A percentile compares a stretch with the other conserved stretches of the same genome.
Conservation (phyloP, 345 rosid species). For the Eucalyptus marginata region DNA sequence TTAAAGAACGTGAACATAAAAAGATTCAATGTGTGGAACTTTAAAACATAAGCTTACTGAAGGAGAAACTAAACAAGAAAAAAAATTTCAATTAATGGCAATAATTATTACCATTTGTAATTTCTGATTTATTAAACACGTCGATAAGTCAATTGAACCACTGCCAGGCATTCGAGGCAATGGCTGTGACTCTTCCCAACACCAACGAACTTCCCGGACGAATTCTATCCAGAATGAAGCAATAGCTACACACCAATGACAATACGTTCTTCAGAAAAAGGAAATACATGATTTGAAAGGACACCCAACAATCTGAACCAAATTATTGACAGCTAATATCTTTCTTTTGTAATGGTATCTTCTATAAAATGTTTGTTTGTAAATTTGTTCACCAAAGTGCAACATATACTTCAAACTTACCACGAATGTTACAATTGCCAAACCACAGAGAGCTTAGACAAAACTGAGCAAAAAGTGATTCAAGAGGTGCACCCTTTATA, state of each 20-base stretch:
- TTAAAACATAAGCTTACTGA: background rate
- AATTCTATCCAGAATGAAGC: slow-evolving; percentile 92
- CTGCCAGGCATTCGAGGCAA: slow-evolving; percentile 56
- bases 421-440: slow-evolving; percentile 89
- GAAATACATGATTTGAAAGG: background rate
- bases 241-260: slow-evolving; percentile 46
- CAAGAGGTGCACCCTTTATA: slow-evolving; percentile 80
- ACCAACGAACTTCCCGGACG: slow-evolving; percentile 95
- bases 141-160: slow-evolving; percentile 71
- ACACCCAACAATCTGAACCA: background rate
- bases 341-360: background rate
- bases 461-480: slow-evolving; percentile 78
- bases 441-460: slow-evolving; percentile 84
- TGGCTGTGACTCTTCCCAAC: slow-evolving; percentile 92
- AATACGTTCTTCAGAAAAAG: background rate
- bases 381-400: background rate
- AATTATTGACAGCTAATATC: background rate
- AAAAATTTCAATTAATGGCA: background rate
- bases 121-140: slow-evolving; percentile 89
- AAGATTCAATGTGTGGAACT: background rate
- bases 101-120: slow-evolving; percentile 66
- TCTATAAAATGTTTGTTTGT: background rate
- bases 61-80: background rate
- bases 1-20: background rate
- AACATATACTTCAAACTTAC: background rate